Base-by-base conservation (phyloP, 2,329 filamentous ascomycete species). In the Colletotrichum coccodes region DNA sequence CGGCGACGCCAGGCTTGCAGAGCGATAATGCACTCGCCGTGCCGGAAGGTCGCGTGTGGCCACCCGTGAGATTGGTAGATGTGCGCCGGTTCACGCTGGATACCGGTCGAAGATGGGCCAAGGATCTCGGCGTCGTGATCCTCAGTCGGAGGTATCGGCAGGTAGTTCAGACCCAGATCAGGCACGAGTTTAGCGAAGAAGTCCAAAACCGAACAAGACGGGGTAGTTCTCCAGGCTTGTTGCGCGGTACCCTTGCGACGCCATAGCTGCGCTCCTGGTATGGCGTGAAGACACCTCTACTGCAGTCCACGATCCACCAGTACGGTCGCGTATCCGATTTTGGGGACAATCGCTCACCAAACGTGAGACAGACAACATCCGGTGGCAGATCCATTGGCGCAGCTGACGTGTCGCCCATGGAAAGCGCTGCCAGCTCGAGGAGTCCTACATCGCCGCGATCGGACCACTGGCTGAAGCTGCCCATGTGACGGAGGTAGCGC, bases 251-350 rank as follows among this genome's bases (percentile, higher is more conserved):
- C 21, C 32, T 49, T 12, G 34, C 61, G 23, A 69, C 54, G 28
- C 26, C 21, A 28, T 69, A 69, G 16, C 14, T 4, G 21, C 40
- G 30, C 23, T 65, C 54, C 34, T 56, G 49, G 26, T 56, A 69
- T 1, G 66, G 66, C n/a, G 66, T 65, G 18, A 69, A 6, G 28
- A 65, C 9, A 14, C 66, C 66, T 4, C 66, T 49, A 8, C 30
- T n/a, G 56, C 61, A 66, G 61, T 69, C 66, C 18, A 69, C 28
- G 6, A 69, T 69, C 66, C 66, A 69, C 66, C 66, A 69, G 49
- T 60, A 66, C 40, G 62, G 66, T 6, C 14, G 21, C 21, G 9
- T 21, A 21, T 21, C 7, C 0, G 34, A 11, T 28, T 14, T 32
- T 9, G 44, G 23, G 21, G 28, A 34, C 3, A 26, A 23, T 26